A percentile compares a stretch with the other conserved stretches of the same genome.
Conservation (phyloP, 208 protist genomes). For the Crithidia bombi region DNA sequence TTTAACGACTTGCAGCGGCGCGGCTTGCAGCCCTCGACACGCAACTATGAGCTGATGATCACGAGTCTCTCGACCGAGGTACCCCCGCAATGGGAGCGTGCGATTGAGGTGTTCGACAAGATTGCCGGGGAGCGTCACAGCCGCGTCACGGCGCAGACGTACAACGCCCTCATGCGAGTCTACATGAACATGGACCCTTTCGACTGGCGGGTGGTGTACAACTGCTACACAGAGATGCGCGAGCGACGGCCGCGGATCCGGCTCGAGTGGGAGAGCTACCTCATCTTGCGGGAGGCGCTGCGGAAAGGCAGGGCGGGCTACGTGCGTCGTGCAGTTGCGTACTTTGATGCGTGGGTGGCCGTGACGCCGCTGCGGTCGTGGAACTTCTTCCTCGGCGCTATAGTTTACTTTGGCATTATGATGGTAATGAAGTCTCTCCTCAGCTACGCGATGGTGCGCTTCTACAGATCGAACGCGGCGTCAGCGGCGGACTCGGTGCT, state of each 20-base stretch:
- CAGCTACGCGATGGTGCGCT: constrained; percentile 43
- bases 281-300: constrained; percentile 72
- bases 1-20: constrained; percentile 75
- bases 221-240: constrained; percentile 88
- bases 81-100: constrained; percentile 81
- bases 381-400: constrained; percentile 56
- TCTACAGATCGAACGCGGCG: constrained; percentile 35
- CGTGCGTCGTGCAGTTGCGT: constrained; percentile 68
- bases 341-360: constrained; percentile 82
- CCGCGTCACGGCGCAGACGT: constrained; percentile 62
- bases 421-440: constrained; percentile 61
- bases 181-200: constrained; percentile 91
- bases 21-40: constrained; percentile 54
- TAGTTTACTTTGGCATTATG: constrained; percentile 59
- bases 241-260: constrained; percentile 59
- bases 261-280: constrained; percentile 86
- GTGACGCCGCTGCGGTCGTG: constrained; percentile 63
- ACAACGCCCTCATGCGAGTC: constrained; percentile 87
- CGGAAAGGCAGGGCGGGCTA: constrained; percentile 61
- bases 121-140: constrained; percentile 52
- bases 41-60: constrained; percentile 84
- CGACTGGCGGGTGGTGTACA: constrained; percentile 91
- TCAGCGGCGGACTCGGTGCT: constrained; percentile 31
- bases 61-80: constrained; percentile 62
- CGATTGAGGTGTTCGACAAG: constrained; percentile 87